Conservation (phyloP, 208 protist species). For the Trypanosoma cruzi region DNA sequence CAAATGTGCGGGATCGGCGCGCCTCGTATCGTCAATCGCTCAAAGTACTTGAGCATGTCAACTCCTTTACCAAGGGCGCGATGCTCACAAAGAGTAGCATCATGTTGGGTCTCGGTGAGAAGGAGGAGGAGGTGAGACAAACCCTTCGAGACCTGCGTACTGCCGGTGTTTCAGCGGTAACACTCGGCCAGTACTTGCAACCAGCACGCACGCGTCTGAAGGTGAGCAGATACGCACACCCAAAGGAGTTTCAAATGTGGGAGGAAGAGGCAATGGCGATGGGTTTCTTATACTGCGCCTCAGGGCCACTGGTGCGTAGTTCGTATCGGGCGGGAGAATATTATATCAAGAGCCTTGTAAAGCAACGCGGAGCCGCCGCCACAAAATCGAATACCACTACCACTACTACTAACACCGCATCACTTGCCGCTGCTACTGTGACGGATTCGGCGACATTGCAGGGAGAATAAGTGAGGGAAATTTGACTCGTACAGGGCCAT, state of each 20-base stretch:
- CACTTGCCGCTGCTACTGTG: neutral
- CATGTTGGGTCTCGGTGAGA: conserved; percentile 98
- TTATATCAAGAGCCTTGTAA: conserved; percentile 95
- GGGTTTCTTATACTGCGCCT: conserved; percentile 98
- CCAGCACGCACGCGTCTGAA: conserved; percentile 97
- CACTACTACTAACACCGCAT: neutral
- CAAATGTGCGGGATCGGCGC: conserved; percentile 94
- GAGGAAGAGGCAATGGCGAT: conserved; percentile 92
- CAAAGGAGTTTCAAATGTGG: conserved; percentile 97
- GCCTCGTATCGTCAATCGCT: conserved; percentile 97
- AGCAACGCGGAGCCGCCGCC: conserved; percentile 39
- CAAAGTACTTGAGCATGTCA: conserved; percentile 91
- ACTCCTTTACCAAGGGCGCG: conserved; percentile 67
- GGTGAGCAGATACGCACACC: conserved; percentile 96
- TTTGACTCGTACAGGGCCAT: neutral
- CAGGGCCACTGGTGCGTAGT: conserved; percentile 95
- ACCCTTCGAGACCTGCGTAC: conserved; percentile 94
- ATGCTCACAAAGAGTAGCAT: conserved; percentile 98
- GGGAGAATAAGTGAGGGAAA: neutral
- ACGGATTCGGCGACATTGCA: neutral
- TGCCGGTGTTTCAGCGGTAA: conserved; percentile 94
- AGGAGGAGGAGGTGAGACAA: conserved; percentile 95
- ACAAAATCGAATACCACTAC: neutral
- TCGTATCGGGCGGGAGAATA: conserved; percentile 97
- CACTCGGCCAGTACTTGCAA: conserved; percentile 97